A percentile compares a stretch with the other conserved stretches of the same genome.
These are phyloP conservation scores for Oryza officinalis DNA, from an alignment of 176 grass and related monocot genomes.

Conservation along the genomic window DNA sequence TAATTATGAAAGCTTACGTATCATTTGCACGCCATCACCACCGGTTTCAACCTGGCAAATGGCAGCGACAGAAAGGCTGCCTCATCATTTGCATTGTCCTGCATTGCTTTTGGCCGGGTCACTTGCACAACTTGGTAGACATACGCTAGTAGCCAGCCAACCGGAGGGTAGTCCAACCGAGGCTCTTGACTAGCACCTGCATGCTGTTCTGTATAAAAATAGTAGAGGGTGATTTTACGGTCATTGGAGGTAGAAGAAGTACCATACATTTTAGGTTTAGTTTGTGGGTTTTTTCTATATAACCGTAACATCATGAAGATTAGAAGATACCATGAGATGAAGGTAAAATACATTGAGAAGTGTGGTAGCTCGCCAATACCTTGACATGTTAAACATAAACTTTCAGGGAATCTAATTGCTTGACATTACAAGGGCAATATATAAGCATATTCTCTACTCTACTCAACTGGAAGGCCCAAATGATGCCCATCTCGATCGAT, in stretches of 20 bases:
- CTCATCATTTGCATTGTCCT: slow-evolving; percentile 29
- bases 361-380: too few relatives aligned
- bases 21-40: slow-evolving; percentile 36
- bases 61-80: slow-evolving; percentile 33
- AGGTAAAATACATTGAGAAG: not conserved
- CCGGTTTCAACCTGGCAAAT: slow-evolving; percentile 5
- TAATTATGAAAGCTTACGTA: slow-evolving; percentile 5
- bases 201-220: not conserved
- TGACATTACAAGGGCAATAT: not conserved
- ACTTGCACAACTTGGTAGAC: not conserved
- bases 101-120: slow-evolving; percentile 6
- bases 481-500: not conserved
- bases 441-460: not conserved
- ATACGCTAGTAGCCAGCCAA: not conserved
- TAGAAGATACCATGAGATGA: not conserved
- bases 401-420: not conserved
- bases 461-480: not conserved
- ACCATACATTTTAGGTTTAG: not conserved
- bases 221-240: not conserved
- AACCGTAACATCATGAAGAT: too few relatives aligned
- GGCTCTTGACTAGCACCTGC: not conserved
- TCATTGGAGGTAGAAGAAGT: not conserved
- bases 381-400: not conserved
- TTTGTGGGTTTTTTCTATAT: not conserved
- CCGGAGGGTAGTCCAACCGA: not conserved